phyloP scores from a whole-genome alignment of 2,329 filamentous ascomycete species.

The Colletotrichum theobromicola region DNA sequence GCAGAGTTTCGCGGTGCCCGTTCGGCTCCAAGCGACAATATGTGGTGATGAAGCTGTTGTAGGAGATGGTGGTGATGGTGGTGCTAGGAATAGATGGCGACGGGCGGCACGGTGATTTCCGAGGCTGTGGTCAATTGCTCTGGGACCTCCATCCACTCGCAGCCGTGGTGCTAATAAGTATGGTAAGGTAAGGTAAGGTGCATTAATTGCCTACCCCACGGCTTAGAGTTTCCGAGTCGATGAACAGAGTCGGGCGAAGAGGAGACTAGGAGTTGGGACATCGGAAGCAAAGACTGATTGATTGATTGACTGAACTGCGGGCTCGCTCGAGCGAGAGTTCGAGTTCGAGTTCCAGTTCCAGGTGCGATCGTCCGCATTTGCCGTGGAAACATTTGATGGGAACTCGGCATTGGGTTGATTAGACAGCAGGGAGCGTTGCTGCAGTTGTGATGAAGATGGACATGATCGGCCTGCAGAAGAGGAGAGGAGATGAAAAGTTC shows the following conservation, averaged over 20 bases:
- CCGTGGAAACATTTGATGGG: not conserved
- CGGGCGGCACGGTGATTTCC: not conserved
- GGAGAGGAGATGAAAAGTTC: constrained; percentile 4
- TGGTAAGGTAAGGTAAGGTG: not conserved
- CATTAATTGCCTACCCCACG: not conserved
- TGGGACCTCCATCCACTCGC: not conserved
- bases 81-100: constrained; percentile 9
- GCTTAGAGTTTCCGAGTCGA: not conserved
- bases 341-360: not conserved
- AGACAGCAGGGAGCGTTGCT: constrained; percentile 4
- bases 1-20: not conserved
- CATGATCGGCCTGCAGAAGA: constrained; percentile 6
- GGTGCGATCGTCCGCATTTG: not conserved
- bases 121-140: not conserved
- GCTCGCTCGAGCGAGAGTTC: not conserved
- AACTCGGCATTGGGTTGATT: constrained; percentile 14
- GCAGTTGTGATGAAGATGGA: constrained; percentile 12
- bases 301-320: not conserved
- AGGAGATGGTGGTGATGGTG: not conserved
- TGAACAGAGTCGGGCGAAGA: not conserved
- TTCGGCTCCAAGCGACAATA: not conserved
- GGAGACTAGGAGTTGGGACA: not conserved
- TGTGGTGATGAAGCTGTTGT: not conserved
- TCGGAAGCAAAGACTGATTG: not conserved
- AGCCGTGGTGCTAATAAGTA: not conserved